Conservation (phyloP, 2,329 filamentous ascomycete species). For the Fusarium mexicanum region DNA sequence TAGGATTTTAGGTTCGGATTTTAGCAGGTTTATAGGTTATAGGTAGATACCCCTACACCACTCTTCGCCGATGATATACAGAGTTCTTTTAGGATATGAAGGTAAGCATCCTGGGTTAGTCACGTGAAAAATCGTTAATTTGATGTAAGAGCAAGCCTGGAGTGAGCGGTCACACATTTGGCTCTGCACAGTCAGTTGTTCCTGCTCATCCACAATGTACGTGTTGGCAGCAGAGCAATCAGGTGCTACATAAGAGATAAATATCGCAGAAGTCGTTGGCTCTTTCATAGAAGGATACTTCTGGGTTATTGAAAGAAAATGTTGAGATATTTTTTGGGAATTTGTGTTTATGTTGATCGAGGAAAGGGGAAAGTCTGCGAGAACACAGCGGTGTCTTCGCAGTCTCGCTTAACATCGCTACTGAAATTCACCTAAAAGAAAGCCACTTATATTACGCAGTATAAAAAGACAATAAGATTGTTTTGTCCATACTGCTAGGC, state of each 20-base stretch:
- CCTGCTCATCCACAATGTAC: background rate
- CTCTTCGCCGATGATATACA: background rate
- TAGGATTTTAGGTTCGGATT: background rate
- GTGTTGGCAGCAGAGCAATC: background rate
- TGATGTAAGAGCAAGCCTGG: background rate
- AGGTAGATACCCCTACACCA: background rate
- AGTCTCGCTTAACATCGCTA: no score
- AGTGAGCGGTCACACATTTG: no score
- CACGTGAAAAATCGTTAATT: background rate
- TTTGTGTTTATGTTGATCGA: no score
- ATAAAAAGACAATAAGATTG: no score
- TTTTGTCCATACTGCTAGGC: no score
- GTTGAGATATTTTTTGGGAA: no score
- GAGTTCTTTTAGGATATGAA: background rate
- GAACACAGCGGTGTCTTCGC: background rate
- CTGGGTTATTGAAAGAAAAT: background rate
- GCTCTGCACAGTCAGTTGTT: background rate
- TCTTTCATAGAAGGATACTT: rapidly evolving
- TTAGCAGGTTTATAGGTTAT: background rate
- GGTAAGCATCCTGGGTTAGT: rapidly evolving
- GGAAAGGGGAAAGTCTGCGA: background rate
- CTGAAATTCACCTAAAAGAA: no score
- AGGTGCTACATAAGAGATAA: no score
- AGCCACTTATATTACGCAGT: no score
- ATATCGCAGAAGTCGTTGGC: no score